phyloP scores from a whole-genome alignment of 2,329 filamentous ascomycete species.

The Phaeosphaeria sp. region DNA sequence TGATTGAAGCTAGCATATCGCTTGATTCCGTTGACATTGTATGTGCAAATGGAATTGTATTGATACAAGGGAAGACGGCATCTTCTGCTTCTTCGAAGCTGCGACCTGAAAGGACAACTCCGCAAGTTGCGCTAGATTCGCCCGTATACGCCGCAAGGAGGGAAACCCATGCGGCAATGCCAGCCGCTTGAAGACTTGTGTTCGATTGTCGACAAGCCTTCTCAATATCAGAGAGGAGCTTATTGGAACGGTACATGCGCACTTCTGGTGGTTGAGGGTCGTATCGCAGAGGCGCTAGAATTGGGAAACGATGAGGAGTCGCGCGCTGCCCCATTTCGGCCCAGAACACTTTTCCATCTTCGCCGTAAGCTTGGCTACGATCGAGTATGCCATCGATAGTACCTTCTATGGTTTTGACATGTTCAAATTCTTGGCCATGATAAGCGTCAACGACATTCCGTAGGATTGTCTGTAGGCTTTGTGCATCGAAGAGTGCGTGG shows the following conservation, averaged over 20 bases:
- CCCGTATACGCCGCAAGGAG: slow-evolving; percentile 79
- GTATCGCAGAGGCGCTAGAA: slow-evolving; percentile 69
- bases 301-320: slow-evolving; percentile 75
- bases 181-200: slow-evolving; percentile 77
- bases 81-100: slow-evolving; percentile 64
- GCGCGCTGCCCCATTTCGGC: slow-evolving; percentile 58
- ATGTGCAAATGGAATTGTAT: slow-evolving; percentile 77
- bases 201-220: slow-evolving; percentile 62
- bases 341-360: slow-evolving; percentile 67
- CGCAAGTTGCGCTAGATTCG: slow-evolving; percentile 77
- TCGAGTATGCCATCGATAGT: slow-evolving; percentile 56
- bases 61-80: slow-evolving; percentile 78
- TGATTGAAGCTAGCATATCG: slow-evolving; percentile 67
- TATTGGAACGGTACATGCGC: slow-evolving; percentile 46
- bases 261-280: slow-evolving; percentile 45
- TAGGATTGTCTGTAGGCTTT: slow-evolving; percentile 72
- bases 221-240: slow-evolving; percentile 60
- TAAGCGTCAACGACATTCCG: slow-evolving; percentile 61
- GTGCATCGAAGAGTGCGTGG: slow-evolving; percentile 86
- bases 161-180: slow-evolving; percentile 80
- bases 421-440: slow-evolving; percentile 26
- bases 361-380: slow-evolving; percentile 37
- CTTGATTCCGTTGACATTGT: slow-evolving; percentile 61
- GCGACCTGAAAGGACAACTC: slow-evolving; percentile 79
- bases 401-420: slow-evolving; percentile 48